A percentile compares a stretch with the other conserved stretches of the same genome.
phyloP scores from a whole-genome alignment of 1,139 yeast species.

The Blastobotrys capitulatus region DNA sequence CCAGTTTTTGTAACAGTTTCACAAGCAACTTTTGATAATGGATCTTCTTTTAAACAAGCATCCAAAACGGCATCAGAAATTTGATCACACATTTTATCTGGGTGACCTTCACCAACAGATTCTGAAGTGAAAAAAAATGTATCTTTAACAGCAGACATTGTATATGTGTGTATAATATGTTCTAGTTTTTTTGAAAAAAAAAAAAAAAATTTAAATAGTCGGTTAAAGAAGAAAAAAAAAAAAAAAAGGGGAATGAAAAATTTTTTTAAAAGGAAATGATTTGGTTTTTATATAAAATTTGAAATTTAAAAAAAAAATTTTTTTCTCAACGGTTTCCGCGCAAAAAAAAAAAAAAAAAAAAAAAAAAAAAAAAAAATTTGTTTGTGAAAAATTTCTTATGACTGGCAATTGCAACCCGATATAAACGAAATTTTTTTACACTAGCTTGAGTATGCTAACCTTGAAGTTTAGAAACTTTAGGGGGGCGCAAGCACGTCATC shows the following conservation, averaged over 20 bases:
- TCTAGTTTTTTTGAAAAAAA: too few relatives aligned
- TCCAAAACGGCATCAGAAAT: constrained; percentile 97
- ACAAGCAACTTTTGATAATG: constrained; percentile 97
- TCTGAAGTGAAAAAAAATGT: constrained; percentile 79
- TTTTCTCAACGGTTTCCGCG: too few relatives aligned
- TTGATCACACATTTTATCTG: constrained; percentile 99
- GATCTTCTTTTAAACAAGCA: constrained; percentile 94
- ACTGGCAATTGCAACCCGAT: not conserved
- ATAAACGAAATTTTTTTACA: not conserved
- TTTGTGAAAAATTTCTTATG: not conserved
- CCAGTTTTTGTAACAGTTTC: constrained; percentile 99
- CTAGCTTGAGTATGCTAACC: too few relatives aligned
- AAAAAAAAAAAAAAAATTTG: too few relatives aligned
- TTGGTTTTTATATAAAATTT: not conserved
- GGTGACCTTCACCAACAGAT: constrained; percentile 98
- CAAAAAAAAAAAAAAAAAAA: too few relatives aligned
- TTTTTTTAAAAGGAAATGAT: not conserved
- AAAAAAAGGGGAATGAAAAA: constrained; percentile 2
- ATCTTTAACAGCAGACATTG: not conserved
- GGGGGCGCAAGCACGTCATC: not conserved
- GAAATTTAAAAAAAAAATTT: not conserved
- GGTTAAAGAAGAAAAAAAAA: not conserved
- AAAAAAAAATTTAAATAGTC: constrained; percentile 4
- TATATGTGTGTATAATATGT: constrained; percentile 8
- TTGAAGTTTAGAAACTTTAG: too few relatives aligned